Evolutionary conservation across 225 moss, liverwort and hornwort genomes (phyloP), one percentile per base, ranked within the genome.

Genomic region (Physcomitrium patens): DNA sequence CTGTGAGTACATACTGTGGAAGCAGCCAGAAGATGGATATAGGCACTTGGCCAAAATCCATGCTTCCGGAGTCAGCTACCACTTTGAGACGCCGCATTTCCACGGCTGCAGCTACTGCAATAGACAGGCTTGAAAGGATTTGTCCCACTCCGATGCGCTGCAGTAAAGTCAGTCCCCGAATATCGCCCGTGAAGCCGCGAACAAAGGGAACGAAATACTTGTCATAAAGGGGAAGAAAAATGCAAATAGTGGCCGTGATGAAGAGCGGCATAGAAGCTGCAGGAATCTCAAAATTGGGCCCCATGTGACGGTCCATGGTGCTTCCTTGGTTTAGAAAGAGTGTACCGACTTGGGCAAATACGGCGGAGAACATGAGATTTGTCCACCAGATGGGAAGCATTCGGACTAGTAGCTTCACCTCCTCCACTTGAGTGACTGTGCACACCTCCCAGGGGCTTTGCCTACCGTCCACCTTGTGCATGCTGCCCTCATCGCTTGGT

Each of bases 341-440:
- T 5, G 99, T 99, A 53, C 99, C 95, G 3, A 91, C 92, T 79
- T 99, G 99, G 17, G 99, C 91, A 62, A 99, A 99, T 17, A 99
- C 99, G 2, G 95, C 89, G 12, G 99, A 99, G 69, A 99, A 99
- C 99, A 95, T 99, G 51, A 99, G 81, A 59, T 99, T 99, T 6
- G 99, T 99, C 69, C 93, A 83, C 99, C 99, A 95, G 43, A 99
- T 95, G 17, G 99, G 99, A 16, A 99, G 87, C 90, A 95, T 89
- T 22, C 99, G 83, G 51, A 99, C 87, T 54, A 99, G 75, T 23
- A 99, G 80, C 72, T 99, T 99, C 44, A 99, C 95, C 74, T 99
- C 99, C 70, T 99, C 99, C 14, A 99, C 99, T 69, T 95, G 93
- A 3, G 99, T 99, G 55, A 99, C 90, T 24, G 89, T 83, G 66